These are phyloP conservation scores for Aspergillus hiratsukae DNA, from an alignment of 2,329 filamentous ascomycete species.

Conservation along the genomic window DNA sequence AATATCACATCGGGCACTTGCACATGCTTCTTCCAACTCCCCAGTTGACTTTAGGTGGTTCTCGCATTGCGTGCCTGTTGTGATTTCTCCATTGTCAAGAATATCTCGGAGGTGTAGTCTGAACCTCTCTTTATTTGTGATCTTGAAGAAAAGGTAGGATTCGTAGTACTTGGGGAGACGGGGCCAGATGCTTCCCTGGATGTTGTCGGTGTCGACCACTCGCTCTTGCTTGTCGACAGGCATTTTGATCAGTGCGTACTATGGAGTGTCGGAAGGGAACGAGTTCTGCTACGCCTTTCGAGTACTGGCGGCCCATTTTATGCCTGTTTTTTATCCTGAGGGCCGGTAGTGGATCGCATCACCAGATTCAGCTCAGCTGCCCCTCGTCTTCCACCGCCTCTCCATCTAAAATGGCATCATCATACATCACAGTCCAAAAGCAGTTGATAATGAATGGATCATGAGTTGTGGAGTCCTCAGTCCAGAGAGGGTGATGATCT, in stretches of 20 bases:
- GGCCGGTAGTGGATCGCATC: background rate
- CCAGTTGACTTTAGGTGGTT: background rate
- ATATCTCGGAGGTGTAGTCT: conserved; percentile 5
- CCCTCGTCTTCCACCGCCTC: background rate
- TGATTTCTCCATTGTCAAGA: conserved; percentile 6
- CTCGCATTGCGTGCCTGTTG: conserved; percentile 13
- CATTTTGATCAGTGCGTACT: background rate
- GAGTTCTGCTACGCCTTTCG: background rate
- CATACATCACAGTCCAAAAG: background rate
- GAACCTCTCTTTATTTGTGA: conserved; percentile 12
- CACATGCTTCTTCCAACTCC: conserved; percentile 1
- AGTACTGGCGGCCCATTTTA: background rate
- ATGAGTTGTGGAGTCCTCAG: background rate
- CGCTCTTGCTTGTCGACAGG: background rate
- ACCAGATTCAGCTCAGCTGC: background rate
- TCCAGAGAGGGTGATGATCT: background rate
- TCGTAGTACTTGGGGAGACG: conserved; percentile 11
- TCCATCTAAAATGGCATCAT: background rate
- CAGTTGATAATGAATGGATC: background rate
- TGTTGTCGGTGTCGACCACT: conserved; percentile 10
- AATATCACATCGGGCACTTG: background rate
- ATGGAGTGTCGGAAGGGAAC: background rate
- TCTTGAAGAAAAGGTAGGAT: conserved; percentile 15
- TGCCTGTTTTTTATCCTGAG: background rate
- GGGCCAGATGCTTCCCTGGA: conserved; percentile 13